Conservation (phyloP, 2,329 filamentous ascomycete genomes). For the Monosporascus sp. region DNA sequence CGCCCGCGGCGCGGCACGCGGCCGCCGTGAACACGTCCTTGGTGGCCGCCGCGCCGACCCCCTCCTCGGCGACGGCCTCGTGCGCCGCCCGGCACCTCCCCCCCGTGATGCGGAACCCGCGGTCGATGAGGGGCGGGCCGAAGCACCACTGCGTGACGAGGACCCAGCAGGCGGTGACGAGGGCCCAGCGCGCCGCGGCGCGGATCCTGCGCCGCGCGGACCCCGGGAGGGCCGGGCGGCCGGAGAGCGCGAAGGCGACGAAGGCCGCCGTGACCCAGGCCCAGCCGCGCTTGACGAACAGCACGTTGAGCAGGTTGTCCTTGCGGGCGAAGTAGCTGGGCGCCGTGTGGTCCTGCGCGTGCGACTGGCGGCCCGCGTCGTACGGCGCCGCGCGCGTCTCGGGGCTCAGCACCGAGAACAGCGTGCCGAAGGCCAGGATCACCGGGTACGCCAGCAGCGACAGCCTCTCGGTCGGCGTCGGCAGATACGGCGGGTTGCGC, state of each 20-base stretch:
- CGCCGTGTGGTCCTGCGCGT: conserved; percentile 51
- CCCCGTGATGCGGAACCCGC: conserved; percentile 82
- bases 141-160: conserved; percentile 96
- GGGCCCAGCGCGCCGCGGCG: conserved; percentile 62
- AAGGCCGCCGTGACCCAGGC: conserved; percentile 81
- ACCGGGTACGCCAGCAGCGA: conserved; percentile 68
- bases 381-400: conserved; percentile 61
- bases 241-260: conserved; percentile 56
- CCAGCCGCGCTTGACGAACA: conserved; percentile 96
- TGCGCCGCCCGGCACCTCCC: conserved; percentile 68
- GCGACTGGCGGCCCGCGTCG: conserved; percentile 57
- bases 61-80: conserved; percentile 40
- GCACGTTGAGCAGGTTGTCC: conserved; percentile 82
- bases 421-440: conserved; percentile 73
- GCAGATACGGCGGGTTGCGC: conserved; percentile 57
- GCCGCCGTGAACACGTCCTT: conserved; percentile 62
- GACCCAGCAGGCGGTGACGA: conserved; percentile 76
- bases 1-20: conserved; percentile 78
- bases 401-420: conserved; percentile 77
- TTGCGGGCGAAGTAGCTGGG: conserved; percentile 93
- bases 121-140: conserved; percentile 83
- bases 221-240: conserved; percentile 52
- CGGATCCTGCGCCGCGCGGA: conserved; percentile 38
- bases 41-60: conserved; percentile 27
- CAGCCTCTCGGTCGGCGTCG: conserved; percentile 62